A percentile compares a stretch with the other conserved stretches of the same genome.
phyloP scores from a whole-genome alignment of 2,329 filamentous ascomycete species.

The Capronia coronata region DNA sequence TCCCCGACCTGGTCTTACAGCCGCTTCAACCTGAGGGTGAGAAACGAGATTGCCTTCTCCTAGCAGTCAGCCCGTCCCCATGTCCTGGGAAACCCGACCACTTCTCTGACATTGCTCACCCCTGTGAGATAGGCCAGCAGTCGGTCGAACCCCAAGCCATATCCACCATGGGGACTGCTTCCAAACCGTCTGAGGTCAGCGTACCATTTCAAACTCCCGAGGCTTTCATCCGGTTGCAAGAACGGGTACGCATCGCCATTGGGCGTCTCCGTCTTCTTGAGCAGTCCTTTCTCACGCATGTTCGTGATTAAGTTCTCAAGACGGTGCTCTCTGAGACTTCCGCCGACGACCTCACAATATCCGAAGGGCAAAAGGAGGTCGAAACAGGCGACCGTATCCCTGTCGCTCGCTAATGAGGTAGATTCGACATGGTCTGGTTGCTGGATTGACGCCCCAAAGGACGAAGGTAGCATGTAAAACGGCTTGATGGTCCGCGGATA shows the following conservation, averaged over 20 bases:
- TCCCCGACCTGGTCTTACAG: no score
- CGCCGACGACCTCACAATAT: slow-evolving; percentile 78
- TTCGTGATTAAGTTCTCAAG: slow-evolving; percentile 59
- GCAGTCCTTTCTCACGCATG: slow-evolving; percentile 64
- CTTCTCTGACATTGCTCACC: slow-evolving; percentile 73
- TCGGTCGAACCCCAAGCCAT: slow-evolving; percentile 83
- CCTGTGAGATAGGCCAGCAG: slow-evolving; percentile 77
- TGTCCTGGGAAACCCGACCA: slow-evolving; percentile 76
- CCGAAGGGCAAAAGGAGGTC: slow-evolving; percentile 74
- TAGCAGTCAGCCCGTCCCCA: slow-evolving; percentile 48
- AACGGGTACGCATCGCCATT: slow-evolving; percentile 32
- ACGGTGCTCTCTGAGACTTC: slow-evolving; percentile 81
- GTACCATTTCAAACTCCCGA: slow-evolving; percentile 70
- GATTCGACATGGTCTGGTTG: not conserved
- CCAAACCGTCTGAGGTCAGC: slow-evolving; percentile 81
- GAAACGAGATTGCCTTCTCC: not conserved
- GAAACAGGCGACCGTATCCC: slow-evolving; percentile 73
- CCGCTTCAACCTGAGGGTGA: no score
- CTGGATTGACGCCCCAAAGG: not conserved
- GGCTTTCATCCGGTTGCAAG: slow-evolving; percentile 36
- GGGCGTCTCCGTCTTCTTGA: slow-evolving; percentile 30
- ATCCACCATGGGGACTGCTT: slow-evolving; percentile 85
- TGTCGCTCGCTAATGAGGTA: slow-evolving; percentile 1
- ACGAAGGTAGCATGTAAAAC: slow-evolving; percentile 72
- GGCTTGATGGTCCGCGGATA: slow-evolving; percentile 87